Evolutionary conservation across 306 rosid species (phyloP).

Genomic region (Malus fusca): DNA sequence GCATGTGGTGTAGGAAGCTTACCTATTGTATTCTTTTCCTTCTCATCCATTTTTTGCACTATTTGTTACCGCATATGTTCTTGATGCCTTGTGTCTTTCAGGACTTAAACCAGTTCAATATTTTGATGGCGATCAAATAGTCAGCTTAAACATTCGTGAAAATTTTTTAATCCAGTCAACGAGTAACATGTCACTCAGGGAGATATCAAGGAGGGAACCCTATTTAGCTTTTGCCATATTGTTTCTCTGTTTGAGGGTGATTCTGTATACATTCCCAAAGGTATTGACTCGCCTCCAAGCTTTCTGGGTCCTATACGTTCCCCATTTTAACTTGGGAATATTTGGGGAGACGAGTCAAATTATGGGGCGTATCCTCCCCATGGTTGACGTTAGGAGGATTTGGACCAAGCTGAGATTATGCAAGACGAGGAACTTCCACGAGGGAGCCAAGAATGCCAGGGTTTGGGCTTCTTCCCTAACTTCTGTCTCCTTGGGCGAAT

Average conservation of each 20-base stretch:
- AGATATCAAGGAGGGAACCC: constrained; percentile 42
- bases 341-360: constrained; percentile 66
- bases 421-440: constrained; percentile 64
- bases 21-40: neutral
- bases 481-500: constrained; percentile 61
- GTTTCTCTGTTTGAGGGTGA: constrained; percentile 52
- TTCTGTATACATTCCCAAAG: constrained; percentile 33
- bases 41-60: neutral
- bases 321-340: constrained; percentile 60
- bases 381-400: constrained; percentile 54
- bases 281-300: constrained; percentile 31
- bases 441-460: constrained; percentile 52
- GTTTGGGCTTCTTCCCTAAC: constrained; percentile 80
- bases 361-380: constrained; percentile 42
- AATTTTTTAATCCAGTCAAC: constrained; percentile 21
- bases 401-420: constrained; percentile 58
- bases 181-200: constrained; percentile 26
- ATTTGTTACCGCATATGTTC: neutral
- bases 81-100: constrained; percentile 18
- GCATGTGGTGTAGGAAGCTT: neutral
- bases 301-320: constrained; percentile 38
- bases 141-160: constrained; percentile 16
- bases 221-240: constrained; percentile 39
- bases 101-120: constrained; percentile 42
- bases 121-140: constrained; percentile 18